Evolutionary conservation across 2,329 filamentous ascomycete species (phyloP), one percentile per base, ranked within the genome.

Genomic region (Madurella fahalii): DNA sequence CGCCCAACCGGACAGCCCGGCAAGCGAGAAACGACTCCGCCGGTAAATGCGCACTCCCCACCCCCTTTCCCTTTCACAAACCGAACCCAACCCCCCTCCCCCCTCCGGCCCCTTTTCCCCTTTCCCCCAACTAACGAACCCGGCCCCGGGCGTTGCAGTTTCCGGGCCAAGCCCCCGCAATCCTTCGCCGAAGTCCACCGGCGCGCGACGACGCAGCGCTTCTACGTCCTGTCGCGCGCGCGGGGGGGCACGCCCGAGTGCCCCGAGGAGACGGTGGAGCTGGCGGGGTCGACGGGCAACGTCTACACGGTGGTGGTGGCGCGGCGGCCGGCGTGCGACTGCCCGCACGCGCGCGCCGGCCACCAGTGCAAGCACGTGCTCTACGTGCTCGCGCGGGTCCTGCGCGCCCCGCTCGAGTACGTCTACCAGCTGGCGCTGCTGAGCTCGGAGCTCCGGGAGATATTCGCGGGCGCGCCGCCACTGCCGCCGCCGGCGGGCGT

Each of bases 321-420:
- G 2, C 72, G 72, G n/a, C 62, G 73, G 16, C 80, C 82, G 0
- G 69, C 61, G 0, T 86, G 83, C 65, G 72, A 75, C 47, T 86
- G 83, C 57, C 81, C 82, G 1, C 76, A 84, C 53, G 76, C 74
- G 1, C 61, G 56, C 25, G 73, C 74, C 34, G 79, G 80, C 0
- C 75, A 81, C 32, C 81, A 84, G 57, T 86, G 84, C 76, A 87
- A 87, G 63, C 85, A 88, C 61, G 71, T 84, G 25, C 57, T 86
- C 42, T 87, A 83, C 63, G 74, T 85, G 20, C 74, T 87, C 66
- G 71, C 77, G 12, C 75, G 78, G 16, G 81, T 87, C 1, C 75
- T 87, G 34, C 79, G 79, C 45, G 83, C 81, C 0, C 77, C 75
- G 2, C 74, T 72, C 50, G 66, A 83, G 0, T 68, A 83, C 4